Evolutionary conservation across 1,284 basidiomycete genomes (phyloP).

Genomic region (Naganishia albida): DNA sequence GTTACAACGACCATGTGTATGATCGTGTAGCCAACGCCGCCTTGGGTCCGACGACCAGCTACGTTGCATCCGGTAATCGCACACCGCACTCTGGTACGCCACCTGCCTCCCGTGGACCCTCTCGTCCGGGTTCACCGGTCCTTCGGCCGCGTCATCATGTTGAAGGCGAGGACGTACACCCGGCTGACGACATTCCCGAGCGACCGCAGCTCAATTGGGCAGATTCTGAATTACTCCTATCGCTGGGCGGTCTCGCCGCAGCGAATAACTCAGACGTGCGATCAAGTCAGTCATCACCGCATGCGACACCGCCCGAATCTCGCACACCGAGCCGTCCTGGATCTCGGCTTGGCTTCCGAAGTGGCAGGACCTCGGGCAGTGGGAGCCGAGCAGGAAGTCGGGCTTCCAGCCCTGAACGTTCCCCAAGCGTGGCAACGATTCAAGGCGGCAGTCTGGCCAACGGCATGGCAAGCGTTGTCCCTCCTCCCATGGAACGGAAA

Average conservation of each 20-base stretch:
- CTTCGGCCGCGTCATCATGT: slow-evolving; percentile 21
- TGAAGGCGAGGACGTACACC: slow-evolving; percentile 18
- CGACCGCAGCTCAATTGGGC: slow-evolving; percentile 65
- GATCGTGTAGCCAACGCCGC: slow-evolving; percentile 83
- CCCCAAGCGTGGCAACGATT: slow-evolving; percentile 4
- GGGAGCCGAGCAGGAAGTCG: slow-evolving; percentile 57
- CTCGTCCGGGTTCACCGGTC: slow-evolving; percentile 47
- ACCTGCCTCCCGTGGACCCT: slow-evolving; percentile 47
- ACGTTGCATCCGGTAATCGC: slow-evolving; percentile 37
- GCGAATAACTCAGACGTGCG: slow-evolving; percentile 33
- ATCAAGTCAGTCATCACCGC: slow-evolving; percentile 43
- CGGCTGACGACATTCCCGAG: slow-evolving; percentile 45
- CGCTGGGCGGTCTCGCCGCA: slow-evolving; percentile 56
- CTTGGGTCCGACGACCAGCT: slow-evolving; percentile 54
- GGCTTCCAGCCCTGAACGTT: slow-evolving; percentile 54
- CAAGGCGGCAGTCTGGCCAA: slow-evolving; percentile 27
- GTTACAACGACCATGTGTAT: slow-evolving; percentile 81
- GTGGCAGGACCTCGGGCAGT: slow-evolving; percentile 49
- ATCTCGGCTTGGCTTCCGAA: slow-evolving; percentile 45
- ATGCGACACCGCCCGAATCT: slow-evolving; percentile 47
- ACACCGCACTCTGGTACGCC: slow-evolving; percentile 35
- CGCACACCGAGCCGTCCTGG: slow-evolving; percentile 43
- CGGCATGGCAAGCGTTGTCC: slow-evolving; percentile 18
- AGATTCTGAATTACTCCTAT: slow-evolving; percentile 75
- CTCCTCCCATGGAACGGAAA: slow-evolving; percentile 32